Conservation (phyloP, 2,329 filamentous ascomycete genomes). For the Lojkania enalia region DNA sequence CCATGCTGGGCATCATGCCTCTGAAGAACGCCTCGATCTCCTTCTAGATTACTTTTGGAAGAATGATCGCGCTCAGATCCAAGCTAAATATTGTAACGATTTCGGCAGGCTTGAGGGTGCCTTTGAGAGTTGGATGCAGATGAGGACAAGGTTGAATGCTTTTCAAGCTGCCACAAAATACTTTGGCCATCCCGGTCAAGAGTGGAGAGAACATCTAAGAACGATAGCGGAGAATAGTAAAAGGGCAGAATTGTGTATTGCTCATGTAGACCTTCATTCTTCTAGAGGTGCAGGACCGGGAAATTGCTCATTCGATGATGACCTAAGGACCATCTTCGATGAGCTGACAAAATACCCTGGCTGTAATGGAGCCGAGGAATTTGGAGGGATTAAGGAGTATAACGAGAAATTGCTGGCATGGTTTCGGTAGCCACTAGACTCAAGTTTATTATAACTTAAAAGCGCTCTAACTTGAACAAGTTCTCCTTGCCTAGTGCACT, state of each 20-base stretch:
- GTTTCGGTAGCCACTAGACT: not conserved
- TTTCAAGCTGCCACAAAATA: not conserved
- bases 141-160: not conserved
- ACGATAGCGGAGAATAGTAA: not conserved
- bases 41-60: constrained; percentile 1
- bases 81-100: too few relatives aligned
- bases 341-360: not conserved
- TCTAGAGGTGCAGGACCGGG: not conserved
- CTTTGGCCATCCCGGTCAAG: not conserved
- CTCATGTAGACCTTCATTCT: not conserved
- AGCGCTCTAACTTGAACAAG: not conserved
- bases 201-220: not conserved
- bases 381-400: not conserved
- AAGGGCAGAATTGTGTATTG: not conserved
- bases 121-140: not conserved
- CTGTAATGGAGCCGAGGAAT: not conserved
- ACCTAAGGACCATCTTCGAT: not conserved
- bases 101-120: not conserved
- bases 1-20: not conserved
- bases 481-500: too few relatives aligned
- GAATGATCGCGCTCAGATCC: not conserved
- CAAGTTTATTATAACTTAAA: not conserved
- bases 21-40: not conserved
- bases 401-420: not conserved
- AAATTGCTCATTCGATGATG: not conserved